Conservation (phyloP, 192 early-diverging fungal genomes). For the Piromyces finnis region DNA sequence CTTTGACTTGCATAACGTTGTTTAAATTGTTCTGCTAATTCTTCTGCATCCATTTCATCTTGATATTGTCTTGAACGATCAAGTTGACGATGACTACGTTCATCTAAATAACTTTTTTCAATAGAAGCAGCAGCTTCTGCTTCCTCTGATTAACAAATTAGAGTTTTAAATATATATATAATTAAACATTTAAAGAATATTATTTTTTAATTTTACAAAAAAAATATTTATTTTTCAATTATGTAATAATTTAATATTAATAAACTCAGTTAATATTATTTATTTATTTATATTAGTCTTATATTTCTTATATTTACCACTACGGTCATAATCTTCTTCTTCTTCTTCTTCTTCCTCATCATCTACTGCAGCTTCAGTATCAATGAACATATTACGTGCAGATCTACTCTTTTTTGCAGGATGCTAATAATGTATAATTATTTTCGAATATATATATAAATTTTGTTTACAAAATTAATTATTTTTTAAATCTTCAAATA, state of each 20-base stretch:
- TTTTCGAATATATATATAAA: no score
- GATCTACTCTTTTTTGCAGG: neutral
- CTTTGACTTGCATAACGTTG: constrained; percentile 52
- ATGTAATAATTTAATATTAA: no score
- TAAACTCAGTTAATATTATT: no score
- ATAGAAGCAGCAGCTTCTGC: constrained; percentile 2
- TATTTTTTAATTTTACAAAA: no score
- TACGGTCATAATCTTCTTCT: constrained; percentile 27
- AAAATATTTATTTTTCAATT: no score
- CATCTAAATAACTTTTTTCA: constrained; percentile 13
- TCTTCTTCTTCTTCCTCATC: constrained; percentile 64
- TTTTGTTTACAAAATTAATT: no score
- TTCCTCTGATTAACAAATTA: constrained; percentile 1
- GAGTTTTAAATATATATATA: no score
- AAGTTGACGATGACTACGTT: constrained; percentile 48
- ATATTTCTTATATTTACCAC: no score
- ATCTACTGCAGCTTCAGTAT: constrained; percentile 53
- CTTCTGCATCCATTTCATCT: constrained; percentile 67
- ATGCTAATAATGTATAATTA: neutral
- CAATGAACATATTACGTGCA: constrained; percentile 36
- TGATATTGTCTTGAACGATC: constrained; percentile 35
- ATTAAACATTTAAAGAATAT: neutral
- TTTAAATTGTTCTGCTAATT: constrained; percentile 52
- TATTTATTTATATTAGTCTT: no score
- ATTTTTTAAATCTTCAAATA: no score